Conservation (phyloP, 805 yeast genomes). For the Cyberlindnera euphorbiiphila region DNA sequence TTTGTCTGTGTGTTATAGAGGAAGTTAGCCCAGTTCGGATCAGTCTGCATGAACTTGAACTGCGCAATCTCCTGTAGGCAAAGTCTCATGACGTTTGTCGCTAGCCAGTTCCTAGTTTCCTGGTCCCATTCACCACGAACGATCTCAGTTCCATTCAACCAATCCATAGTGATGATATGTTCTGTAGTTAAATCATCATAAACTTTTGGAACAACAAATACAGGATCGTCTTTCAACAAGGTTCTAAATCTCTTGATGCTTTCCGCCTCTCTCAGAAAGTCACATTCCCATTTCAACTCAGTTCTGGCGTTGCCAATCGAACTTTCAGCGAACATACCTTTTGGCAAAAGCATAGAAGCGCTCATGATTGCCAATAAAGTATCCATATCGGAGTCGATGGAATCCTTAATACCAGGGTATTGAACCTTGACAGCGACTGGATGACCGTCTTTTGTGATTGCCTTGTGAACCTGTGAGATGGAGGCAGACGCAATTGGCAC, state of each 20-base stretch:
- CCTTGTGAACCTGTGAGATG: conserved; percentile 93
- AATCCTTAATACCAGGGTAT: conserved; percentile 93
- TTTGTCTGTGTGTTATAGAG: conserved; percentile 68
- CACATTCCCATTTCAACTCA: conserved; percentile 97
- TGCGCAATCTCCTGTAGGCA: conserved; percentile 81
- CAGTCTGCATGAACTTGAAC: conserved; percentile 94
- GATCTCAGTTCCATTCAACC: conserved; percentile 78
- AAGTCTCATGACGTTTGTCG: conserved; percentile 79
- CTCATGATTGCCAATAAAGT: conserved; percentile 76
- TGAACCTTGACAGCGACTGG: conserved; percentile 93
- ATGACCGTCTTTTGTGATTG: conserved; percentile 60
- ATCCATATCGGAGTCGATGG: conserved; percentile 92
- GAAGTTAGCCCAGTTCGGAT: conserved; percentile 99
- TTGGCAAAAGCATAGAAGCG: conserved; percentile 83
- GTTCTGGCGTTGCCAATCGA: conserved; percentile 90
- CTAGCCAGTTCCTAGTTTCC: conserved; percentile 73
- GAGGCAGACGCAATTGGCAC: conserved; percentile 96
- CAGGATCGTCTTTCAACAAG: conserved; percentile 54
- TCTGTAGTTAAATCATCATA: conserved; percentile 73
- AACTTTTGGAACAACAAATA: conserved; percentile 78
- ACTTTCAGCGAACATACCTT: conserved; percentile 86
- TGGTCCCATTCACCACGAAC: conserved; percentile 74
- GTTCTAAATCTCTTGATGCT: conserved; percentile 66
- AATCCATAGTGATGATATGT: conserved; percentile 86
- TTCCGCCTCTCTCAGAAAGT: conserved; percentile 84